A percentile compares a stretch with the other conserved stretches of the same genome.
These are phyloP conservation scores for Xylaria sp. DNA, from an alignment of 2,329 filamentous ascomycete species.

Conservation along the genomic window DNA sequence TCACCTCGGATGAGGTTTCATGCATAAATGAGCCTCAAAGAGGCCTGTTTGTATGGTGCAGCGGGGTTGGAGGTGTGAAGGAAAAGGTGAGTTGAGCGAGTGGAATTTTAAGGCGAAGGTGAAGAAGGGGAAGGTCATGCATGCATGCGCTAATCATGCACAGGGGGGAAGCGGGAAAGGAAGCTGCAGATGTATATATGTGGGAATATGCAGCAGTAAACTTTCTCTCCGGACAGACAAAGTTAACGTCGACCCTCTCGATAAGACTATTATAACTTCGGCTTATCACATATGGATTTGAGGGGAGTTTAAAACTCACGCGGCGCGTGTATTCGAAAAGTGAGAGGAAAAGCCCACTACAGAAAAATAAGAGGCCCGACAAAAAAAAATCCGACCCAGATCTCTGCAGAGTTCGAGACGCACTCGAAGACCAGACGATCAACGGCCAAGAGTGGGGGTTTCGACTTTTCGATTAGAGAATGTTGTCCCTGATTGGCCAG, in stretches of 20 bases:
- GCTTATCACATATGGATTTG: background rate
- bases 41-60: slow-evolving; percentile 9
- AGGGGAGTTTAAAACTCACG: background rate
- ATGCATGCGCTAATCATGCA: slow-evolving; percentile 34
- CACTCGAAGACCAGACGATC: slow-evolving; percentile 24
- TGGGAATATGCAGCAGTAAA: slow-evolving; percentile 23
- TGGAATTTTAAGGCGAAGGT: background rate
- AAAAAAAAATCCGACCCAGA: slow-evolving; percentile 6
- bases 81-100: slow-evolving; percentile 6
- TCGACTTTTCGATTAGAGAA: slow-evolving; percentile 32
- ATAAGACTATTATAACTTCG: slow-evolving; percentile 3
- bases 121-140: slow-evolving; percentile 15
- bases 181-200: slow-evolving; percentile 18
- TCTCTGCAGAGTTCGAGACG: slow-evolving; percentile 25
- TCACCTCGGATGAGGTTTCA: slow-evolving; percentile 28
- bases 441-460: slow-evolving; percentile 26
- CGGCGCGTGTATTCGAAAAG: background rate
- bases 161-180: slow-evolving; percentile 5
- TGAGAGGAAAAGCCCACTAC: background rate
- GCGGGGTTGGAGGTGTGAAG: slow-evolving; percentile 18
- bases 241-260: background rate
- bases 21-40: slow-evolving; percentile 26
- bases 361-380: background rate
- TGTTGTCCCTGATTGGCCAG: slow-evolving; percentile 27
- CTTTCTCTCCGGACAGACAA: slow-evolving; percentile 9